These are phyloP conservation scores for Leptographium wingfieldii DNA, from an alignment of 2,329 filamentous ascomycete species.

Conservation along the genomic window DNA sequence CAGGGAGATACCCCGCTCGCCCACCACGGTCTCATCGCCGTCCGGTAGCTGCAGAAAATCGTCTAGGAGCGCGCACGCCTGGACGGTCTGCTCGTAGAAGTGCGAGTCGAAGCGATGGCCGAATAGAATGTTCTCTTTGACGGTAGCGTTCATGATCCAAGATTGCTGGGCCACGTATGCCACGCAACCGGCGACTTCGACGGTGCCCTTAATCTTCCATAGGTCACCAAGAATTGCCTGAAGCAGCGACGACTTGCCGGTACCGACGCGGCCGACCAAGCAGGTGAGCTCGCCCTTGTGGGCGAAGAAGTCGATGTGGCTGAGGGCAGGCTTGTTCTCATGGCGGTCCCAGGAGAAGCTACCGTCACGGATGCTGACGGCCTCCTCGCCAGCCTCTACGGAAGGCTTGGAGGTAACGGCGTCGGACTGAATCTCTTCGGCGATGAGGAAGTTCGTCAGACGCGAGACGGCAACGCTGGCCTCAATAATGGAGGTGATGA, in stretches of 20 bases:
- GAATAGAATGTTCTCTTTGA: slow-evolving; percentile 95
- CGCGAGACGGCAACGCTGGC: slow-evolving; percentile 84
- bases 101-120: slow-evolving; percentile 85
- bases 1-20: slow-evolving; percentile 89
- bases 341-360: slow-evolving; percentile 93
- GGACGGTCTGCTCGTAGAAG: slow-evolving; percentile 88
- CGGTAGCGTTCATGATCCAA: slow-evolving; percentile 97
- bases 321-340: slow-evolving; percentile 55
- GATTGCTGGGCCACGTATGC: slow-evolving; percentile 88
- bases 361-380: slow-evolving; percentile 69
- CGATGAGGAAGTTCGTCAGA: slow-evolving; percentile 69
- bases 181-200: slow-evolving; percentile 66
- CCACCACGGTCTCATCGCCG: slow-evolving; percentile 91
- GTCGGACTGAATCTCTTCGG: slow-evolving; percentile 81
- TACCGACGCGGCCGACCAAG: slow-evolving; percentile 84
- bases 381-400: slow-evolving; percentile 74
- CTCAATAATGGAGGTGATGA: slow-evolving; percentile 92
- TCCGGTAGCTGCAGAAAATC: slow-evolving; percentile 90
- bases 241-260: slow-evolving; percentile 87
- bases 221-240: slow-evolving; percentile 82
- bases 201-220: slow-evolving; percentile 77
- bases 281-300: slow-evolving; percentile 90
- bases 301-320: slow-evolving; percentile 76
- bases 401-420: slow-evolving; percentile 61
- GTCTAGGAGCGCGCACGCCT: slow-evolving; percentile 79